Evolutionary conservation across 2,329 filamentous ascomycete species (phyloP).

Genomic region (Sphaerostilbella broomeana): DNA sequence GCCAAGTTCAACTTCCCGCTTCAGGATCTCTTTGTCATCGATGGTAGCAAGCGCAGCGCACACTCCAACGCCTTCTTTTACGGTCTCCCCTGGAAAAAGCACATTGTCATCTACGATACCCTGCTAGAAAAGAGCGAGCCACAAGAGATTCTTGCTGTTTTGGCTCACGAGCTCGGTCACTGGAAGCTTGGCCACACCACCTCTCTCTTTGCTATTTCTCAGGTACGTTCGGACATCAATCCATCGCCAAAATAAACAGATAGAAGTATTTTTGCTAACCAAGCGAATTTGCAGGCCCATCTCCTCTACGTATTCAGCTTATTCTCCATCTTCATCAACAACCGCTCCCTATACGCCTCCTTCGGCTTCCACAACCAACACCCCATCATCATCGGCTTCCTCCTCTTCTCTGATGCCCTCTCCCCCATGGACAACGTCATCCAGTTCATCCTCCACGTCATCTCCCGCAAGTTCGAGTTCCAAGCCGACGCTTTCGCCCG

Average conservation of each 20-base stretch:
- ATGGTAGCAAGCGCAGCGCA: slow-evolving; percentile 78
- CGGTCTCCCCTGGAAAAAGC: slow-evolving; percentile 98
- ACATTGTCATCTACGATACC: slow-evolving; percentile 99
- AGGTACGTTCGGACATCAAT: slow-evolving; percentile 55
- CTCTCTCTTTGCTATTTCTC: slow-evolving; percentile 77
- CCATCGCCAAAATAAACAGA: no score
- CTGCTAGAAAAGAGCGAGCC: slow-evolving; percentile 90
- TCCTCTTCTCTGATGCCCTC: slow-evolving; percentile 95
- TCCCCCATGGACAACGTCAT: slow-evolving; percentile 90
- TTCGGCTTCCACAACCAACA: slow-evolving; percentile 81
- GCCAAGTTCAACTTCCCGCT: slow-evolving; percentile 84
- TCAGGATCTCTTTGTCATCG: slow-evolving; percentile 88
- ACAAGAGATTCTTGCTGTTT: slow-evolving; percentile 87
- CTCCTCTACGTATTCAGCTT: slow-evolving; percentile 95
- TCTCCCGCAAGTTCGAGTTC: slow-evolving; percentile 93
- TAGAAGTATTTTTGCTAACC: no score
- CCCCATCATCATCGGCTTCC: slow-evolving; percentile 94
- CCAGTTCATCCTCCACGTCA: slow-evolving; percentile 91
- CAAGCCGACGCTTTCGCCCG: slow-evolving; percentile 89
- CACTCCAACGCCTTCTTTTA: slow-evolving; percentile 95
- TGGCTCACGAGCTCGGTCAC: slow-evolving; percentile 94
- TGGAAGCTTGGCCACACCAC: slow-evolving; percentile 96
- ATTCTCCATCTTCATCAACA: slow-evolving; percentile 97
- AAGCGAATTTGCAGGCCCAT: slow-evolving; percentile 55
- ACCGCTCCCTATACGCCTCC: slow-evolving; percentile 78